These are phyloP conservation scores for Melaleuca alternifolia DNA, from an alignment of 345 rosid species.

Conservation along the genomic window DNA sequence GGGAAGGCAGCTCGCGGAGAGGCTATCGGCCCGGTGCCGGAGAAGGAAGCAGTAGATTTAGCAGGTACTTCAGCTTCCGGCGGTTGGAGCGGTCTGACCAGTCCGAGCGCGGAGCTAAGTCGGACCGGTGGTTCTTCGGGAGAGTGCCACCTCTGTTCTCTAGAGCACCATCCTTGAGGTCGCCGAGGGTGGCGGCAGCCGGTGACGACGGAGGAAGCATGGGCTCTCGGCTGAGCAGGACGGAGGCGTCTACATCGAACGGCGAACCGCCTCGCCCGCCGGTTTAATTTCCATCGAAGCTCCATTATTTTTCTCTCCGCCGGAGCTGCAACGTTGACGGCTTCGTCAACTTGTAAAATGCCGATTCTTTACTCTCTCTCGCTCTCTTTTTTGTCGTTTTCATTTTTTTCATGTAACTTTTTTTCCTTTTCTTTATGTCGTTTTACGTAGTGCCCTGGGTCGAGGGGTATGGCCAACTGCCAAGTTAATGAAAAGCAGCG, in stretches of 20 bases:
- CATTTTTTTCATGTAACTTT: background rate
- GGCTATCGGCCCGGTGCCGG: slow-evolving; percentile 24
- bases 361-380: background rate
- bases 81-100: slow-evolving; percentile 19
- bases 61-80: slow-evolving; percentile 5
- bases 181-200: slow-evolving; percentile 29
- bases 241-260: background rate
- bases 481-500: background rate
- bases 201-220: slow-evolving; percentile 13
- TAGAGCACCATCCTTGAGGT: slow-evolving; percentile 36
- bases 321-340: background rate
- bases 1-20: slow-evolving; percentile 39
- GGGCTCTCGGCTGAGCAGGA: slow-evolving; percentile 15
- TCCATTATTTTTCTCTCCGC: background rate
- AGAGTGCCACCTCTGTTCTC: slow-evolving; percentile 32
- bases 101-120: slow-evolving; percentile 7
- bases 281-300: slow-evolving; percentile 16
- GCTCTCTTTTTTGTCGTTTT: background rate
- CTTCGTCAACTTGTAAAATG: background rate
- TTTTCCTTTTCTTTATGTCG: background rate
- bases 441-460: background rate
- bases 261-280: slow-evolving; percentile 31
- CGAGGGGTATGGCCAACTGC: background rate
- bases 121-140: slow-evolving; percentile 49
- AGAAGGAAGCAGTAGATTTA: slow-evolving; percentile 28